Base-by-base conservation (phyloP, 2,329 filamentous ascomycete genomes). In the Pezicula neosporulosa region DNA sequence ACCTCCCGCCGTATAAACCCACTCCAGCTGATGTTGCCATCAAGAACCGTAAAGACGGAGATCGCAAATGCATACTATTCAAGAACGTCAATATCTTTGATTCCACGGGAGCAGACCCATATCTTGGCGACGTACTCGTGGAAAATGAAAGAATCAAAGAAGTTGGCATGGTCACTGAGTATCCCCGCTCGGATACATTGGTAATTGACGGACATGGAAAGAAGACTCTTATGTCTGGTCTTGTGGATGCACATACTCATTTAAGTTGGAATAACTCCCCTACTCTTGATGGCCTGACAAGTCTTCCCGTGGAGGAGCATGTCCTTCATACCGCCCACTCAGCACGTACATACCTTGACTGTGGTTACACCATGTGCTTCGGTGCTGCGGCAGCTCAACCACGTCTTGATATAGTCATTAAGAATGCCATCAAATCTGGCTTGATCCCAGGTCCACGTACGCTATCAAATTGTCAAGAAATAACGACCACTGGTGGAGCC, bases 241-340 rank as follows among this genome's bases (percentile, higher is more conserved):
- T 77, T 1, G 71, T 72, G 1, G 75, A 77, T 52, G 69, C 72
- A 0, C 75, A 77, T 58, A 71, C 72, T 0, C 74, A 77, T 52
- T 65, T 77, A 9, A 72, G 68, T 12, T 77, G 73, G 74, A 76
- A 77, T 47, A 65, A 65, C 8, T 65, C 68, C 13, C 24, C 24
- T 30, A 68, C 72, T 43, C 65, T 77, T 0, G 67, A 65, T 7
- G 57, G 60, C 3, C 60, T 77, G 2, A 71, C 71, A 1, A 66
- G 67, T 2, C 56, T 77, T 5, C 66, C 66, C 0, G 62, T 76
- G 0, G 74, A 77, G 57, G 74, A 77, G 49, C 74, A 77, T 51
- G 71, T 70, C 0, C 62, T 77, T 0, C 54, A 72, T 12, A 75
- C 74, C 0, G 69, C 70, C 5, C 60, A 66, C 27, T 66, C 62